Base-by-base conservation (phyloP, 495 filamentous ascomycete species). In the Penicillium herquei region DNA sequence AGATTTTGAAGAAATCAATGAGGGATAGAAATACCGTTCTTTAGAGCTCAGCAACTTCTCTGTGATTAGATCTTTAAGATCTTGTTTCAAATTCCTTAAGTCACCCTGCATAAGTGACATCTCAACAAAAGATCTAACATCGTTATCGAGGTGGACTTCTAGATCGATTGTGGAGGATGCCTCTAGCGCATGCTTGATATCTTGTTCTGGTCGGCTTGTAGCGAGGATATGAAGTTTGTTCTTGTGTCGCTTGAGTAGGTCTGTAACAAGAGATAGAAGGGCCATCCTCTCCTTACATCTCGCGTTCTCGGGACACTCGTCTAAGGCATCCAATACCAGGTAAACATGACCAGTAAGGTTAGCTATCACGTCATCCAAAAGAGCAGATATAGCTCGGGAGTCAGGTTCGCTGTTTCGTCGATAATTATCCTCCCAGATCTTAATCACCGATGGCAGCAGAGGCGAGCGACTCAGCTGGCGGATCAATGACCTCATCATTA, bases 311-410 rank as follows among this genome's bases (percentile, higher is more conserved):
- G 61, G 61, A 16, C 61, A 63, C 33, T 63, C 61, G 37, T 63
- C 61, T 11, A 63, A 35, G 10, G 61, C 61, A 59, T 63, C 61
- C 1, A 63, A 17, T 0, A 63, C 34, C 2, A 63, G 40, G 18
- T 56, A 63, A 2, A 57, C 9, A 12, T 59, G 48, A n/a, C 50
- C 54, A 10, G 21, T 8, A 10, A 13, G 14, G 7, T 11, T 41
- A 3, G 13, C 13, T 1, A 63, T 14, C 3, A 59, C 30, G 35
- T 35, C 26, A 26, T 63, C 11, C 8, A 51, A 34, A 3, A 39
- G 9, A 9, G 17, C 11, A 8, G 6, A 9, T 5, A 51, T 5
- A 1, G 6, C 35, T 11, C 18, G 14, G 9, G 9, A 33, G 3
- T 51, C 3, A 5, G 48, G 48, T 10, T 51, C 11, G 18, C 33